Percentiles rank a stretch among this genome's conserved stretches.
Evolutionary conservation across 2,329 filamentous ascomycete genomes (phyloP).

Genomic region (Colletotrichum sp.): DNA sequence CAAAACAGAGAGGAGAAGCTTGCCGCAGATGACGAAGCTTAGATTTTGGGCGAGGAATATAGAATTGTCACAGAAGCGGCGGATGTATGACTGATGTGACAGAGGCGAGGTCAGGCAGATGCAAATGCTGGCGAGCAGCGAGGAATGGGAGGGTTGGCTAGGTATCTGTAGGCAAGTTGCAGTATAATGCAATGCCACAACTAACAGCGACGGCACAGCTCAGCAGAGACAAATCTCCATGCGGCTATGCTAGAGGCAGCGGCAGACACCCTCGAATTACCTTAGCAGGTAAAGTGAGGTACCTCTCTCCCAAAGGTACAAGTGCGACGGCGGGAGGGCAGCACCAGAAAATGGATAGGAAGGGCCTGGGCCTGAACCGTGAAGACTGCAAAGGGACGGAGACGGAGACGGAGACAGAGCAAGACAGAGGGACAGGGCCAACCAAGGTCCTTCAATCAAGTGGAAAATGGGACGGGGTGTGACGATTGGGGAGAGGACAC

Average conservation of each 20-base stretch:
- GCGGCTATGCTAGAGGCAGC: neutral
- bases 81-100: conserved; percentile 11
- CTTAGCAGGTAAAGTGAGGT: neutral
- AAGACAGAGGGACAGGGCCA: neutral
- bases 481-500: neutral
- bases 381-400: neutral
- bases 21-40: neutral
- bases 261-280: neutral
- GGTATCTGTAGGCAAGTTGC: neutral
- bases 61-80: neutral
- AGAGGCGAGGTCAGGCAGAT: neutral
- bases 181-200: neutral
- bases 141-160: neutral
- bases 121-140: neutral
- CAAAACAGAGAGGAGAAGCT: neutral
- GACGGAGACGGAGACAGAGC: neutral
- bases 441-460: neutral
- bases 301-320: neutral
- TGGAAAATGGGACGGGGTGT: conserved; percentile 1
- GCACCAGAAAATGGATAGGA: neutral
- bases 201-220: neutral
- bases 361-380: neutral
- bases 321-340: neutral
- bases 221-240: neutral
- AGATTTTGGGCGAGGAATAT: neutral